Conservation (phyloP, 2,329 filamentous ascomycete genomes). For the Penicillium sp. region DNA sequence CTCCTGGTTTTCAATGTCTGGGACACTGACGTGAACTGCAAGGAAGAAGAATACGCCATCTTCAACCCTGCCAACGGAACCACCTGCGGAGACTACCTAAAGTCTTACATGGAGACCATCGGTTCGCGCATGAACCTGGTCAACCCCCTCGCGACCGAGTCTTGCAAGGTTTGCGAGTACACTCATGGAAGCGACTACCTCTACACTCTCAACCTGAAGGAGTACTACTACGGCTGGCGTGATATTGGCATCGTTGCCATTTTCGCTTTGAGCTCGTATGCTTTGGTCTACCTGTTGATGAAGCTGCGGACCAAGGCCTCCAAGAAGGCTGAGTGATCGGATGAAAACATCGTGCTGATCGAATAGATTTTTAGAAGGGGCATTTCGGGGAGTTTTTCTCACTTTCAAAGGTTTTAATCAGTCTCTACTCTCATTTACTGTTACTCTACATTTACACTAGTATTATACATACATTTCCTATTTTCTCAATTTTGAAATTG, state of each 20-base stretch:
- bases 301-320: slow-evolving; percentile 36
- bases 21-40: slow-evolving; percentile 25
- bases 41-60: slow-evolving; percentile 24
- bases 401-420: neutral
- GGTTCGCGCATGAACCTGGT: slow-evolving; percentile 53
- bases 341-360: neutral
- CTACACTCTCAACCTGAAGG: slow-evolving; percentile 55
- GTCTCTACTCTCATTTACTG: neutral
- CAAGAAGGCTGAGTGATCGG: slow-evolving; percentile 32
- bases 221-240: slow-evolving; percentile 65
- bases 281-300: slow-evolving; percentile 43
- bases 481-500: no score
- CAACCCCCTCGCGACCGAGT: slow-evolving; percentile 57
- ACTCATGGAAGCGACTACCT: slow-evolving; percentile 59
- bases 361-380: neutral
- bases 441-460: no score
- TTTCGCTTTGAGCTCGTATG: slow-evolving; percentile 56
- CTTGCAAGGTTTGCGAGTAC: slow-evolving; percentile 63
- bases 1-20: slow-evolving; percentile 27
- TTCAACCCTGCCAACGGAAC: slow-evolving; percentile 38
- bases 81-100: slow-evolving; percentile 60
- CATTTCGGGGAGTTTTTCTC: neutral
- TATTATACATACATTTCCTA: no score
- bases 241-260: slow-evolving; percentile 59
- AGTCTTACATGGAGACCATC: slow-evolving; percentile 48